These are phyloP conservation scores for Lactarius sp. DNA, from an alignment of 768 basidiomycete genomes.

Conservation along the genomic window DNA sequence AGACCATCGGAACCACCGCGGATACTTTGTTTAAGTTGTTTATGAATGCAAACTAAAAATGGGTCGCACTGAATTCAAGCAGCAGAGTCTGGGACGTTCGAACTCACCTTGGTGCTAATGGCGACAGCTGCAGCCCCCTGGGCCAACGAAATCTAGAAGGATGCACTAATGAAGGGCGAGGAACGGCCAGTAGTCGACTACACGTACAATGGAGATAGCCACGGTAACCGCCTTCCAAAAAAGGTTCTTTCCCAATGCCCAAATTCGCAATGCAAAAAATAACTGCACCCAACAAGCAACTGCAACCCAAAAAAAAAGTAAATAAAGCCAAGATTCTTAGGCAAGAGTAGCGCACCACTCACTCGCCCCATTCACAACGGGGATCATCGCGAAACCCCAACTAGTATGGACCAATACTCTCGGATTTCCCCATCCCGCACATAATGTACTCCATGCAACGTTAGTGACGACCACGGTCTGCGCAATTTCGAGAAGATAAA, in stretches of 20 bases:
- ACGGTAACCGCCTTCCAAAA: conserved; percentile 7
- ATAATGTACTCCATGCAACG: background rate
- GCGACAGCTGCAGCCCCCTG: background rate
- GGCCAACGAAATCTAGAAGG: background rate
- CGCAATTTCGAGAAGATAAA: conserved; percentile 4
- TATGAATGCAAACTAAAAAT: background rate
- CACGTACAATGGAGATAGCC: background rate
- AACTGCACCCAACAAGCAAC: conserved; percentile 6
- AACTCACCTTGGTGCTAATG: background rate
- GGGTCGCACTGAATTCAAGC: background rate
- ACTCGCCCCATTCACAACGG: background rate
- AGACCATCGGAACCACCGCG: background rate
- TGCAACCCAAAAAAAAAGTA: background rate
- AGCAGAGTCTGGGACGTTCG: no score
- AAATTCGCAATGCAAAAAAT: conserved; percentile 12
- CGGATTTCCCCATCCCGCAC: conserved; percentile 7
- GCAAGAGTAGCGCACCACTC: background rate
- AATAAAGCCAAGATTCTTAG: background rate
- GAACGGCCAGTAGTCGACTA: background rate
- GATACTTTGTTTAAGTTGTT: background rate
- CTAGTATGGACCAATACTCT: background rate
- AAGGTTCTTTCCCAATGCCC: background rate
- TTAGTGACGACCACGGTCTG: background rate
- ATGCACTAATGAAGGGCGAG: background rate
- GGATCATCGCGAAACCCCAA: conserved; percentile 2